Conservation (phyloP, 108 stramenopile genomes). For the Cyclotella cryptica region DNA sequence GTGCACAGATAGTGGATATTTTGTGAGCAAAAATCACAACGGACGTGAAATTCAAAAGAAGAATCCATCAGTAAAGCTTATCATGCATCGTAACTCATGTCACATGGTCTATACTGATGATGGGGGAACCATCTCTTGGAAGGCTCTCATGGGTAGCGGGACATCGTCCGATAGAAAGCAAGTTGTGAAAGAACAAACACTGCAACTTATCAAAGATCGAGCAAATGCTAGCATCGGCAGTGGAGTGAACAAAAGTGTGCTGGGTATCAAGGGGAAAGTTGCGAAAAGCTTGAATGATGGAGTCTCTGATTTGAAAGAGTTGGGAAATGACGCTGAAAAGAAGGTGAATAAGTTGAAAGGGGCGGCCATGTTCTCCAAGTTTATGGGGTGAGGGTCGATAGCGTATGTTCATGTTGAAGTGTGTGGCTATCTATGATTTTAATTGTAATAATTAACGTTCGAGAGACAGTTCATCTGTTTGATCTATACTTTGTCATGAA, state of each 20-base stretch:
- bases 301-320: constrained; percentile 11
- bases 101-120: constrained; percentile 49
- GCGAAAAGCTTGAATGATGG: constrained; percentile 4
- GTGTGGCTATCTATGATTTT: neutral
- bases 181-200: constrained; percentile 30
- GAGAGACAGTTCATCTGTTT: neutral
- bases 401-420: neutral
- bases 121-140: constrained; percentile 33
- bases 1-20: constrained; percentile 31
- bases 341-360: constrained; percentile 17
- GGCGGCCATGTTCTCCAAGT: constrained; percentile 17
- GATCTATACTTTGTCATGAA: constrained; percentile 29
- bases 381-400: neutral
- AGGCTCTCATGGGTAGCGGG: constrained; percentile 33
- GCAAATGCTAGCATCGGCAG: neutral
- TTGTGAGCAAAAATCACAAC: constrained; percentile 30
- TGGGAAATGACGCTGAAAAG: constrained; percentile 18
- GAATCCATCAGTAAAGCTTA: constrained; percentile 32
- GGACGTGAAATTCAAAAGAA: constrained; percentile 43
- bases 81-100: constrained; percentile 36
- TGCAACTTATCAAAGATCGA: constrained; percentile 35
- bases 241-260: neutral
- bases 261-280: constrained; percentile 3
- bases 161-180: constrained; percentile 29
- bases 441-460: too few relatives aligned